Evolutionary conservation across 164 flowering plant genomes (phyloP), one percentile per base, ranked within the genome.

Genomic region (Aristolochia contorta): DNA sequence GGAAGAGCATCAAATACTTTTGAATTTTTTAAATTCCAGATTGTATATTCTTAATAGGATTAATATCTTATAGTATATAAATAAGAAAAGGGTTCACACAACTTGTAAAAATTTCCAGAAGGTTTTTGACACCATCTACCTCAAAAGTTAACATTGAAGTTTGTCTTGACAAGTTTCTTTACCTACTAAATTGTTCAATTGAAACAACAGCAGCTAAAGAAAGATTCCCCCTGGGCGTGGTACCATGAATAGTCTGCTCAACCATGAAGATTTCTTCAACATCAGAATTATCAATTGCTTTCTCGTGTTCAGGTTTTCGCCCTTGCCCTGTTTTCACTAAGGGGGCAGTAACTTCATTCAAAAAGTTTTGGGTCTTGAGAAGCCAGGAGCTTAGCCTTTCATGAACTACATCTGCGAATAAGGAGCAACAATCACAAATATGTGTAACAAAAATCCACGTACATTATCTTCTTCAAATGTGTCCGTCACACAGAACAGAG

Each of bases 171-270:
- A 32, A 65, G 57, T 45, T 60, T 41, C 25, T 45, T 75, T 73
- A 93, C 98, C 98, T 81, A 84, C 97, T 90, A 74, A 93, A 87
- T 74, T 93, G 99, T 75, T 93, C 97, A 71, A 93, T 81, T 20
- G 97, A 87, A 58, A 81, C 68, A 59, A 85, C 77, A 66, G 97
- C 83, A 67, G 87, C 87, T 47, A 79, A 65, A 48, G 98, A 93
- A 63, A 89, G 86, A 66, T 64, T 68, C 25, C 98, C 96, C 65
- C 71, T 75, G 27, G 78, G 79, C 9, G 83, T 83, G 58, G 60
- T 69, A 55, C 78, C 66, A 50, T 81, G 67, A 74, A 86, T 69
- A 15, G 96, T 87, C 76, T 75, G 88, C 33, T 89, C 94, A n/a
- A 74, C 70, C 75, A 81, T 62, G 57, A 80, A 76, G n/a, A 87